Evolutionary conservation across 371 early-diverging fungal species (phyloP).

Genomic region (Mortierella sp.): DNA sequence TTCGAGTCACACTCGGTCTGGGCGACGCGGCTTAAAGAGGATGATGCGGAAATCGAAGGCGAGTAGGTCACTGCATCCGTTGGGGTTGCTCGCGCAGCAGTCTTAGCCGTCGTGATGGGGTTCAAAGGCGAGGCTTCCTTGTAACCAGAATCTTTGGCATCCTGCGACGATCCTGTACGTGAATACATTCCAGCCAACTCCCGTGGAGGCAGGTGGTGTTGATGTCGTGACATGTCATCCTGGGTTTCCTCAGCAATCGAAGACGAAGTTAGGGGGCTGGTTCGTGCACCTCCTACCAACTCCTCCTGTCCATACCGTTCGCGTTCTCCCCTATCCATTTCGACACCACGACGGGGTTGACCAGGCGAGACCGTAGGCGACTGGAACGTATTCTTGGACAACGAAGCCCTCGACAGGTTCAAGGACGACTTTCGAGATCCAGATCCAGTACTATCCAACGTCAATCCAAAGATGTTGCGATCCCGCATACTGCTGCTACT

Average conservation of each 20-base stretch:
- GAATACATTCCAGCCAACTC: slow-evolving; percentile 7
- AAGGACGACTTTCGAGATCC: slow-evolving; percentile 45
- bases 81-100: neutral
- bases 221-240: slow-evolving; percentile 5
- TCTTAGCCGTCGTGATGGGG: neutral
- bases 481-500: slow-evolving; percentile 57
- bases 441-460: slow-evolving; percentile 45
- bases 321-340: slow-evolving; percentile 36
- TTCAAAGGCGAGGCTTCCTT: neutral
- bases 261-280: neutral
- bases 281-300: neutral
- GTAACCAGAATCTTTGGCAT: slow-evolving; percentile 4
- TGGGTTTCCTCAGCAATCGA: neutral
- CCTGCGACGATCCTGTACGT: slow-evolving; percentile 18
- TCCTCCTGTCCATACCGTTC: slow-evolving; percentile 5
- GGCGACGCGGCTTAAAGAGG: slow-evolving; percentile 20
- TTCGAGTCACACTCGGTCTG: neutral
- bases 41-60: slow-evolving; percentile 32
- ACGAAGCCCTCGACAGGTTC: slow-evolving; percentile 22
- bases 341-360: slow-evolving; percentile 34
- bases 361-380: slow-evolving; percentile 38
- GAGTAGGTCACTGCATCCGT: slow-evolving; percentile 4
- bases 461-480: slow-evolving; percentile 51
- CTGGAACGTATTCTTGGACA: slow-evolving; percentile 38
- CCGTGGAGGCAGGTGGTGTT: too few species aligned